A percentile compares a stretch with the other conserved stretches of the same genome.
phyloP scores from a whole-genome alignment of 345 rosid genomes.

The Pelargonium nanum region DNA sequence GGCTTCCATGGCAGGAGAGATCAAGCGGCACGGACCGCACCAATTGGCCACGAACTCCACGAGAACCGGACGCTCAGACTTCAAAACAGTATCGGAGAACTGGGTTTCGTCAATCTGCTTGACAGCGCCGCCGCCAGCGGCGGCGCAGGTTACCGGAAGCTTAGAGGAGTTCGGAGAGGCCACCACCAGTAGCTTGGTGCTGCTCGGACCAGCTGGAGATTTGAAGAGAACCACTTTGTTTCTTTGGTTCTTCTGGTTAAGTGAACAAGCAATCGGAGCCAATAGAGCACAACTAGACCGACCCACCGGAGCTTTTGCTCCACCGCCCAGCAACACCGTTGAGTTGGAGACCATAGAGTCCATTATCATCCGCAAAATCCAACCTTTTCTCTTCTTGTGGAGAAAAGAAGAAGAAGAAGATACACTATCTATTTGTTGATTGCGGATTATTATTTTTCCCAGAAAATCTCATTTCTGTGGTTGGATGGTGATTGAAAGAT shows the following conservation, averaged over 20 bases:
- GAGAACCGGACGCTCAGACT: conserved; percentile 61
- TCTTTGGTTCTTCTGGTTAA: background rate
- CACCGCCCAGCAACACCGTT: background rate
- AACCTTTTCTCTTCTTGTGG: background rate
- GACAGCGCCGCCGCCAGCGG: conserved; percentile 19
- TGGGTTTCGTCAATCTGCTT: conserved; percentile 45
- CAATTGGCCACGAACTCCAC: conserved; percentile 83
- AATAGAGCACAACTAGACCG: background rate
- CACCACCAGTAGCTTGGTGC: background rate
- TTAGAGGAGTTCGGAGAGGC: background rate
- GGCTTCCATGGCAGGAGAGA: conserved; percentile 64
- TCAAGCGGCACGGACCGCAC: conserved; percentile 90
- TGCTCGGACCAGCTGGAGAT: background rate
- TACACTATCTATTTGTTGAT: no score
- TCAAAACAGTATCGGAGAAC: conserved; percentile 46
- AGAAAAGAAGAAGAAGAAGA: background rate
- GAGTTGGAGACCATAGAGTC: background rate
- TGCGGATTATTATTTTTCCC: no score
- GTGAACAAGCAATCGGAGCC: background rate
- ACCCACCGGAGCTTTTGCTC: background rate
- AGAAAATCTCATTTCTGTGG: background rate
- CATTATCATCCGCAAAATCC: background rate
- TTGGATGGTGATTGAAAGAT: background rate
- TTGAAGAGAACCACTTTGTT: background rate
- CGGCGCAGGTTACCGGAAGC: conserved; percentile 25